A percentile compares a stretch with the other conserved stretches of the same genome.
phyloP scores from a whole-genome alignment of 805 yeast species.

The Candida ascalaphidarum region DNA sequence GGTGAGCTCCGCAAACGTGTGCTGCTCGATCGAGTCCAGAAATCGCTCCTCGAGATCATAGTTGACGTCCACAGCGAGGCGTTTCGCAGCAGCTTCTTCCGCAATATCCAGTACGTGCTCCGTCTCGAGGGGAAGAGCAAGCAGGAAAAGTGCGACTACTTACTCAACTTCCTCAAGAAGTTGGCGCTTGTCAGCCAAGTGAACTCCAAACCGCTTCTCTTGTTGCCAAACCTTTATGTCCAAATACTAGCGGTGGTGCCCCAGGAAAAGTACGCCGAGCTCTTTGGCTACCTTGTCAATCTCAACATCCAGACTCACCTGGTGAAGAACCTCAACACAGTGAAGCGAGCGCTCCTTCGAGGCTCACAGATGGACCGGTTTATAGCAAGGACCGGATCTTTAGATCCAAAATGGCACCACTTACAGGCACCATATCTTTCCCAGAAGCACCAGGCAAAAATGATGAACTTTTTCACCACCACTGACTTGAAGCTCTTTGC shows the following conservation, averaged over 20 bases:
- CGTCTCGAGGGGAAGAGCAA: conserved; percentile 5
- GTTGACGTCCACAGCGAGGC: too few species aligned
- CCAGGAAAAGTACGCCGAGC: conserved; percentile 8
- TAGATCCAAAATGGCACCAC: conserved; percentile 30
- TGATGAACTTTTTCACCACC: conserved; percentile 23
- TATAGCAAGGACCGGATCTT: conserved; percentile 27
- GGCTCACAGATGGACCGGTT: conserved; percentile 25
- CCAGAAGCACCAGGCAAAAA: conserved; percentile 12
- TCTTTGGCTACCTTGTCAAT: conserved; percentile 22
- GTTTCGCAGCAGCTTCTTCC: conserved; percentile 9
- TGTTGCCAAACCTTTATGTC: conserved; percentile 8
- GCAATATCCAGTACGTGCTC: conserved; percentile 8
- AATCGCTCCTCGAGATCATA: too few species aligned
- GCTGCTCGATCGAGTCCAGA: too few species aligned
- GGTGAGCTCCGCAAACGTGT: too few species aligned
- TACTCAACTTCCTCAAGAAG: conserved; percentile 17
- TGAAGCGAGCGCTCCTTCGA: conserved; percentile 14
- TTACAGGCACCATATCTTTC: conserved; percentile 10
- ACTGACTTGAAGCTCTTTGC: conserved; percentile 16
- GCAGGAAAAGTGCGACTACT: conserved; percentile 8
- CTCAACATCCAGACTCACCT: conserved; percentile 22
- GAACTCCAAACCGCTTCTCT: conserved; percentile 14
- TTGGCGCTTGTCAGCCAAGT: conserved; percentile 14
- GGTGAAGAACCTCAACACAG: conserved; percentile 3
- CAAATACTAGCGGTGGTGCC: conserved; percentile 11